Base-by-base conservation (phyloP, 331 rosid genomes). In the Pyracantha coccinea region DNA sequence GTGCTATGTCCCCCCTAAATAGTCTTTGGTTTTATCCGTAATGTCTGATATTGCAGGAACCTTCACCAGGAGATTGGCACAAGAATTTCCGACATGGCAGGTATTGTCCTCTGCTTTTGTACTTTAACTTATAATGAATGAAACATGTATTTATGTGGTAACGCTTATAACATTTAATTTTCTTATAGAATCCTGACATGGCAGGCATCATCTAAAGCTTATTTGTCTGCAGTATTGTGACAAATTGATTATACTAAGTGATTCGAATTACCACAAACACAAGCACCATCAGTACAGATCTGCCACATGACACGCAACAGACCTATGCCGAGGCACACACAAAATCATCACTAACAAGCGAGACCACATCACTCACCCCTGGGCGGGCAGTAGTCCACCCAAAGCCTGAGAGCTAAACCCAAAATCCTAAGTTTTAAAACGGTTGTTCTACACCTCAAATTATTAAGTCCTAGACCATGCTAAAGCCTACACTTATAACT, bases 41-140 rank as follows among this genome's bases (percentile, higher is more conserved):
- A 57, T 28, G 79, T 45, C 55, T 81, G 69, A 57, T 83, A 73
- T 72, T 87, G 52, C 91, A 94, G 98, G 97, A 76, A 90, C 93
- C 75, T 94, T 94, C 86, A 88, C 95, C 70, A 87, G 88, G 82
- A 91, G 87, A 83, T 75, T 94, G 92, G 96, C 87, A 4, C 84
- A 82, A 78, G 96, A 88, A 85, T 94, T 91, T 87, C 97, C 96
- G 33, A 83, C 76, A 21, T 93, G 98, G 96, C 96, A 93, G 97
- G 98, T 93, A 88, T 72, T 80, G 73, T 80, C 33, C 81, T 71
- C 29, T 41, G 69, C 28, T 6, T 75, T 75, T 75, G 33, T 77
- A 23, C 62, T 19, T 63, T 72, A 28, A 57, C 54, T 35, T 41
- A 5, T 33, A 21, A 14, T 52, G 33, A 52, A 28, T 52, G 55